phyloP scores from a whole-genome alignment of 768 basidiomycete species.

The Mycena olivaceomarginata region DNA sequence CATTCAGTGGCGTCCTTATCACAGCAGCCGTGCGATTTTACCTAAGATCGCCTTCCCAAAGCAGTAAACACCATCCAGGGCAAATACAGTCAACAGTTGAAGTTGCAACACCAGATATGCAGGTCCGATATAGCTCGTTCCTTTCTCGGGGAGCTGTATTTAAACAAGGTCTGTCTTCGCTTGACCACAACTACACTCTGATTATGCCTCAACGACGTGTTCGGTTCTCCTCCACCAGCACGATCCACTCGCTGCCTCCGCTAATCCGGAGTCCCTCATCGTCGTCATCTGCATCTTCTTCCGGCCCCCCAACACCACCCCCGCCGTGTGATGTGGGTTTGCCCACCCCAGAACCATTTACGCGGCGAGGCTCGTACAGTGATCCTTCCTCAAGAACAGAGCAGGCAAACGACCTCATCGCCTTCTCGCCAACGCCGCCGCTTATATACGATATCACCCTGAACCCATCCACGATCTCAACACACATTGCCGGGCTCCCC shows the following conservation, averaged over 20 bases:
- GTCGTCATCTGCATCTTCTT: not conserved
- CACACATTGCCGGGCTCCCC: not conserved
- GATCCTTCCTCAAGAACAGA: not conserved
- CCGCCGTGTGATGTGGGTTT: not conserved
- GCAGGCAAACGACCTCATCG: not conserved
- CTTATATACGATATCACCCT: not conserved
- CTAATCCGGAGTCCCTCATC: not conserved
- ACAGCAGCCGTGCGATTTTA: too few relatives aligned
- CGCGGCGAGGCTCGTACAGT: not conserved
- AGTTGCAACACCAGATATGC: too few relatives aligned
- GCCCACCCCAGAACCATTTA: not conserved
- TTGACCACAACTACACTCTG: too few relatives aligned
- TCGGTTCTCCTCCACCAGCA: not conserved
- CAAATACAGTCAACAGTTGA: too few relatives aligned
- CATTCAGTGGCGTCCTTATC: too few relatives aligned
- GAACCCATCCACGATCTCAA: not conserved
- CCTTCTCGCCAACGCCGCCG: not conserved
- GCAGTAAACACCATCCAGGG: too few relatives aligned
- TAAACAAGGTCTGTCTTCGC: too few relatives aligned
- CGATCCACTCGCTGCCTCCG: not conserved
- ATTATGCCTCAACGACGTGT: not conserved
- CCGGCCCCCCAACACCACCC: not conserved
- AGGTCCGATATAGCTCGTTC: too few relatives aligned
- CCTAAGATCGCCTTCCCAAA: too few relatives aligned
- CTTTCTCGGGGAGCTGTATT: too few relatives aligned